These are phyloP conservation scores for Aspergillus hiratsukae DNA, from an alignment of 2,329 filamentous ascomycete species.

Conservation along the genomic window DNA sequence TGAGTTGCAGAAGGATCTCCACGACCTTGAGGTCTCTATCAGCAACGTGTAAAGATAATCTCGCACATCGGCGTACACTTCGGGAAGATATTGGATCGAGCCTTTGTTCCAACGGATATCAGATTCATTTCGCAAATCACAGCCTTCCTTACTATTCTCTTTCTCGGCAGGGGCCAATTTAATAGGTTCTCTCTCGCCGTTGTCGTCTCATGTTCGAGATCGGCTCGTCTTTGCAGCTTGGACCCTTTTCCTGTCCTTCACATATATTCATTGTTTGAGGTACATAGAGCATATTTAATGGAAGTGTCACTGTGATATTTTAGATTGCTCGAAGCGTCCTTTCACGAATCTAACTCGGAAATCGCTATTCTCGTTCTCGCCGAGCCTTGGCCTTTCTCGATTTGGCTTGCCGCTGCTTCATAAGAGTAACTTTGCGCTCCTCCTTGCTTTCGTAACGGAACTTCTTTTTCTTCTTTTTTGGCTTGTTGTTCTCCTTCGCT, in stretches of 20 bases:
- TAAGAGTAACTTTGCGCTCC: conserved; percentile 62
- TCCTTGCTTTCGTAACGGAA: conserved; percentile 89
- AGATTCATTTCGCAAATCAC: conserved; percentile 25
- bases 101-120: conserved; percentile 20
- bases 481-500: conserved; percentile 43
- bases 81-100: conserved; percentile 26
- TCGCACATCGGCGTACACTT: conserved; percentile 28
- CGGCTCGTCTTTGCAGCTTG: conserved; percentile 11
- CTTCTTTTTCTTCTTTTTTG: conserved; percentile 81
- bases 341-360: neutral
- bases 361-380: conserved; percentile 32
- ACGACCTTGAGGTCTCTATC: conserved; percentile 86
- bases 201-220: conserved; percentile 11
- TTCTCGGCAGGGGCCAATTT: conserved; percentile 13
- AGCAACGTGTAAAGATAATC: conserved; percentile 71
- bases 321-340: neutral
- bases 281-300: conserved; percentile 15
- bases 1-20: conserved; percentile 79
- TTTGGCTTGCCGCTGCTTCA: conserved; percentile 65
- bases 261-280: conserved; percentile 7
- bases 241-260: conserved; percentile 13
- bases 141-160: conserved; percentile 22
- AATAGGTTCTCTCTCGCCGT: conserved; percentile 12
- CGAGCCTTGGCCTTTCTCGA: conserved; percentile 62
- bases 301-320: neutral